A percentile compares a stretch with the other conserved stretches of the same genome.
Conservation (phyloP, 495 filamentous ascomycete genomes). For the Aspergillus taichungensis region DNA sequence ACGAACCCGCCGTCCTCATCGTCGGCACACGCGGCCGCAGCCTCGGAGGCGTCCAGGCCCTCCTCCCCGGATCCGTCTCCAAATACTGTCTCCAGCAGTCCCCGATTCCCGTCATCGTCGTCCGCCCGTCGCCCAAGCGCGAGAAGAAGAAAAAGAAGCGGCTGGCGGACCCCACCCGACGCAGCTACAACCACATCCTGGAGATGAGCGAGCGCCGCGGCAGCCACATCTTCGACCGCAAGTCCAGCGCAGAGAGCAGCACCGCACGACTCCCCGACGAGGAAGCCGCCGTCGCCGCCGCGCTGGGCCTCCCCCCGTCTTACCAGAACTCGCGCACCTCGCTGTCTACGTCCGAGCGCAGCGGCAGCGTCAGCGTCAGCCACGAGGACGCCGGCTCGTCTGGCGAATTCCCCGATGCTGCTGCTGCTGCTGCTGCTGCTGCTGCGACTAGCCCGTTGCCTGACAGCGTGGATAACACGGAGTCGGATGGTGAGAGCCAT, state of each 20-base stretch:
- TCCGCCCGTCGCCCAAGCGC: conserved; percentile 81
- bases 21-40: conserved; percentile 87
- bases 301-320: conserved; percentile 50
- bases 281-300: conserved; percentile 65
- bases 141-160: conserved; percentile 89
- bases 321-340: conserved; percentile 37
- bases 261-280: conserved; percentile 42
- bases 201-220: conserved; percentile 47
- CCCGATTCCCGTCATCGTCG: conserved; percentile 94
- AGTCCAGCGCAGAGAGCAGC: conserved; percentile 33
- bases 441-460: conserved; percentile 20
- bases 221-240: conserved; percentile 47
- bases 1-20: conserved; percentile 90
- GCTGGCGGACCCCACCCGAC: conserved; percentile 64
- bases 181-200: conserved; percentile 74
- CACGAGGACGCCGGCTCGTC: conserved; percentile 24
- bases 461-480: conserved; percentile 31
- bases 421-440: too few species aligned
- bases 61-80: conserved; percentile 88
- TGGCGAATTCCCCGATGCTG: conserved; percentile 21
- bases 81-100: conserved; percentile 96
- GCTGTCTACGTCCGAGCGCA: conserved; percentile 41
- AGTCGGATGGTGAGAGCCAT: conserved; percentile 38
- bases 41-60: conserved; percentile 77
- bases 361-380: conserved; percentile 26